These are phyloP conservation scores for Platismatia glauca DNA, from an alignment of 495 filamentous ascomycete species.

Conservation along the genomic window DNA sequence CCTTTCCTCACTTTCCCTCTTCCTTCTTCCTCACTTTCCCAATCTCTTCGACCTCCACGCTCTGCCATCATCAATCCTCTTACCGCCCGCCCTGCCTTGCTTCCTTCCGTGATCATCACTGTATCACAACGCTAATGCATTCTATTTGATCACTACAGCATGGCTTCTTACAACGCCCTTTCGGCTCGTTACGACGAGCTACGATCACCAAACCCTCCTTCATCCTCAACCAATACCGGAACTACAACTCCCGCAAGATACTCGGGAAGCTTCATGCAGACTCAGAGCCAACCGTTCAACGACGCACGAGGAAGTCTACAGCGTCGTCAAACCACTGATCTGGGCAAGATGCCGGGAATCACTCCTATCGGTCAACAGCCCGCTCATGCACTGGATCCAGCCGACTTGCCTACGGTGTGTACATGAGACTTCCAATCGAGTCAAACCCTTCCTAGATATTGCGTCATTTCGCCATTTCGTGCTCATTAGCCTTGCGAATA, in stretches of 20 bases:
- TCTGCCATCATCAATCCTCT: background rate
- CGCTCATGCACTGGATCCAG: constrained; percentile 44
- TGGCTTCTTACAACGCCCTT: constrained; percentile 59
- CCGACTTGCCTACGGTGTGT: constrained; percentile 49
- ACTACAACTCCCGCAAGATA: constrained; percentile 61
- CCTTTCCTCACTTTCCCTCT: constrained; percentile 1
- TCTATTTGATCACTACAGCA: constrained; percentile 27
- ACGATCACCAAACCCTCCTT: constrained; percentile 66
- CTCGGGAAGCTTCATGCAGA: constrained; percentile 46
- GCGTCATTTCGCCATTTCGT: background rate
- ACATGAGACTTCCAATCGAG: constrained; percentile 2
- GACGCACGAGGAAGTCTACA: constrained; percentile 67
- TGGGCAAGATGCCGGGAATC: constrained; percentile 75
- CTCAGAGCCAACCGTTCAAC: constrained; percentile 43
- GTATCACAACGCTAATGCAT: constrained; percentile 12
- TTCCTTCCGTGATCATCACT: background rate
- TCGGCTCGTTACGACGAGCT: constrained; percentile 65
- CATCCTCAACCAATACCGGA: constrained; percentile 57
- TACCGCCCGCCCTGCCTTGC: constrained; percentile 9
- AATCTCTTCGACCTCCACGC: background rate
- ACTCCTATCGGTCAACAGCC: constrained; percentile 58
- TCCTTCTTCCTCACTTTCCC: background rate
- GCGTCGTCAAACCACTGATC: constrained; percentile 89
- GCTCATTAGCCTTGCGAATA: background rate
- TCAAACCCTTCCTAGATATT: background rate